phyloP scores from a whole-genome alignment of 257 asterid genomes.

The Solanum commersonii region DNA sequence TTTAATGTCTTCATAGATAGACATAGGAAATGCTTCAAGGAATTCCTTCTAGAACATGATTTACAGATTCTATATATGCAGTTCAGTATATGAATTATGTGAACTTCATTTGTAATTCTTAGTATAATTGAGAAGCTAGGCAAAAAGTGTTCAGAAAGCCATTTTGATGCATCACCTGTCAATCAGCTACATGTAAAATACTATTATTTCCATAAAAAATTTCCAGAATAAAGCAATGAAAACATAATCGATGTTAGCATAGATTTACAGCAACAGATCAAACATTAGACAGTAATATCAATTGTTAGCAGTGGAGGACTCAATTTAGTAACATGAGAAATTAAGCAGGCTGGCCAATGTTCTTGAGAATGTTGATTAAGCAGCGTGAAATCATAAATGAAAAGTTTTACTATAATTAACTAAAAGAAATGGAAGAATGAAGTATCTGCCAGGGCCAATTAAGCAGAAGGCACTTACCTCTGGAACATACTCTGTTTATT shows the following conservation, averaged over 20 bases:
- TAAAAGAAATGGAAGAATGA: not conserved
- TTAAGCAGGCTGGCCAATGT: not conserved
- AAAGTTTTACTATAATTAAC: not conserved
- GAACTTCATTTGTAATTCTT: not conserved
- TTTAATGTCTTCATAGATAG: not conserved
- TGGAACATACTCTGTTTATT: slow-evolving; percentile 45
- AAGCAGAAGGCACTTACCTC: slow-evolving; percentile 36
- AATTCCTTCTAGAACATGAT: not conserved
- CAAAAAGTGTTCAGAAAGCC: not conserved
- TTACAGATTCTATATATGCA: not conserved
- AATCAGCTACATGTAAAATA: not conserved
- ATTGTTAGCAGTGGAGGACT: not conserved
- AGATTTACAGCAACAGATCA: not conserved
- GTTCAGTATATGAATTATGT: not conserved
- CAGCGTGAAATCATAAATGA: not conserved
- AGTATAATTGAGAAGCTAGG: not conserved
- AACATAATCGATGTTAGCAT: not conserved
- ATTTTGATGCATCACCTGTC: not conserved
- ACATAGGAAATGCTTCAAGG: not conserved
- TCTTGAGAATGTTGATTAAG: not conserved
- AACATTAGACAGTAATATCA: not conserved
- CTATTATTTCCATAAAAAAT: not conserved
- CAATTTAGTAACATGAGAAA: not conserved
- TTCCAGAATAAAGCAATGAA: not conserved
- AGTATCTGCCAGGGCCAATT: not conserved